These are phyloP conservation scores for Bipolaris oryzae DNA, from an alignment of 2,329 filamentous ascomycete genomes.

Conservation along the genomic window DNA sequence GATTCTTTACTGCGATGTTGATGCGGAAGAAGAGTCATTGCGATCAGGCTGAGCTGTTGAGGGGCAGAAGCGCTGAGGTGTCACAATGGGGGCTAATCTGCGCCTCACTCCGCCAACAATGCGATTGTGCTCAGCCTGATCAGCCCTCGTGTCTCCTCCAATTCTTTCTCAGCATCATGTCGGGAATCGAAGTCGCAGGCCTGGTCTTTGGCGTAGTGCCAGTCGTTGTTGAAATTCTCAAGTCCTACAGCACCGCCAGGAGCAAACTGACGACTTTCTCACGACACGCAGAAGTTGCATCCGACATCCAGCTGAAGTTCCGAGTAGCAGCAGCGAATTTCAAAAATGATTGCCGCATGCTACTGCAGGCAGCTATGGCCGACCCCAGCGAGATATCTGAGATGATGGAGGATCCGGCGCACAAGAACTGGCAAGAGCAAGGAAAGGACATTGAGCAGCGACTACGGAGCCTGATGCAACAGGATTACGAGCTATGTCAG, in stretches of 20 bases:
- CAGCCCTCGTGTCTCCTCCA: neutral
- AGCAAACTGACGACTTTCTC: neutral
- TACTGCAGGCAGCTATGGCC: constrained; percentile 14
- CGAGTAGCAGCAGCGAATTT: neutral
- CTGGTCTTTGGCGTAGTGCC: neutral
- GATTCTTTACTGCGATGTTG: neutral
- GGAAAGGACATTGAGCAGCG: constrained; percentile 6
- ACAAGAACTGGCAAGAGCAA: constrained; percentile 13
- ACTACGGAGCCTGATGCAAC: constrained; percentile 11
- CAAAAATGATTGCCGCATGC: constrained; percentile 1
- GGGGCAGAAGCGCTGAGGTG: neutral
- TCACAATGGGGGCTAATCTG: neutral
- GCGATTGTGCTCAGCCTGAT: neutral
- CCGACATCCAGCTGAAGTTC: neutral
- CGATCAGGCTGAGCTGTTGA: neutral
- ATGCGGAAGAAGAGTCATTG: neutral
- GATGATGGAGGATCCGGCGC: constrained; percentile 10
- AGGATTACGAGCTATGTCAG: constrained; percentile 15
- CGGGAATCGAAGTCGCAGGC: neutral
- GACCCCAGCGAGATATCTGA: constrained; percentile 12
- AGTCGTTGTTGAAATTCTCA: neutral
- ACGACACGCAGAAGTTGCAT: neutral
- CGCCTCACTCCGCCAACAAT: neutral
- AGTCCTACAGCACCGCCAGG: neutral
- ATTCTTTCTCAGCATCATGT: neutral